Evolutionary conservation across 1,284 basidiomycete genomes (phyloP).

Genomic region (Moesziomyces parantarcticus): DNA sequence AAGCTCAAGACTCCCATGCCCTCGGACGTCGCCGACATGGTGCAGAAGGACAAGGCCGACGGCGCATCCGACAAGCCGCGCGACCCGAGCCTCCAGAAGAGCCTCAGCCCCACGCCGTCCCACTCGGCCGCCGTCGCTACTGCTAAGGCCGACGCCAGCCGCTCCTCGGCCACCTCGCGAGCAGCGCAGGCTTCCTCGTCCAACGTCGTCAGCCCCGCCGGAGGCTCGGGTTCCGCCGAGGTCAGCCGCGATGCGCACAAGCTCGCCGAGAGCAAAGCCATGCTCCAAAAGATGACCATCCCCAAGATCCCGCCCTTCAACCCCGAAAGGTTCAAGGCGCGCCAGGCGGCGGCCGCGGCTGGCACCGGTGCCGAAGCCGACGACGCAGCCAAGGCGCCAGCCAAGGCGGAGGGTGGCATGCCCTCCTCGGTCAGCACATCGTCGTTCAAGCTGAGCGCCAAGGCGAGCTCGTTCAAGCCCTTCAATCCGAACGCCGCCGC

Average conservation of each 20-base stretch:
- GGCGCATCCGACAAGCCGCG: conserved; percentile 57
- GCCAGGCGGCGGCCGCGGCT: conserved; percentile 42
- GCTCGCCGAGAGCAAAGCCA: conserved; percentile 54
- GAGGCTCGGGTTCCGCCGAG: conserved; percentile 28
- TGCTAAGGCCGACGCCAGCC: conserved; percentile 31
- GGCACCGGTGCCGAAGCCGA: conserved; percentile 12
- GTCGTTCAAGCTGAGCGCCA: conserved; percentile 83
- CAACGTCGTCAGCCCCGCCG: conserved; percentile 32
- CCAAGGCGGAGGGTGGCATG: conserved; percentile 25
- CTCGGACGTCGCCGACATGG: conserved; percentile 85
- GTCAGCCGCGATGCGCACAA: conserved; percentile 26
- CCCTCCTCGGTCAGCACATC: conserved; percentile 55
- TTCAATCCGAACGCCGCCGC: conserved; percentile 70
- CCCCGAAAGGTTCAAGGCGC: conserved; percentile 70
- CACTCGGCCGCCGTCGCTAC: conserved; percentile 21
- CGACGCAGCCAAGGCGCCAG: conserved; percentile 14
- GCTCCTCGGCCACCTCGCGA: conserved; percentile 23
- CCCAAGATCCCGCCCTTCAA: conserved; percentile 92
- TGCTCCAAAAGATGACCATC: conserved; percentile 73
- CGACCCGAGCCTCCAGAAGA: conserved; percentile 58
- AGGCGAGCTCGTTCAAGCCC: conserved; percentile 80
- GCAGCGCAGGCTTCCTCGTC: conserved; percentile 26
- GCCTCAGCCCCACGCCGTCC: conserved; percentile 50
- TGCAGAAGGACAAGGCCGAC: conserved; percentile 52
- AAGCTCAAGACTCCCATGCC: conserved; percentile 96